Evolutionary conservation across 202 grass and related monocot species (phyloP).

Genomic region (Musa balbisiana): DNA sequence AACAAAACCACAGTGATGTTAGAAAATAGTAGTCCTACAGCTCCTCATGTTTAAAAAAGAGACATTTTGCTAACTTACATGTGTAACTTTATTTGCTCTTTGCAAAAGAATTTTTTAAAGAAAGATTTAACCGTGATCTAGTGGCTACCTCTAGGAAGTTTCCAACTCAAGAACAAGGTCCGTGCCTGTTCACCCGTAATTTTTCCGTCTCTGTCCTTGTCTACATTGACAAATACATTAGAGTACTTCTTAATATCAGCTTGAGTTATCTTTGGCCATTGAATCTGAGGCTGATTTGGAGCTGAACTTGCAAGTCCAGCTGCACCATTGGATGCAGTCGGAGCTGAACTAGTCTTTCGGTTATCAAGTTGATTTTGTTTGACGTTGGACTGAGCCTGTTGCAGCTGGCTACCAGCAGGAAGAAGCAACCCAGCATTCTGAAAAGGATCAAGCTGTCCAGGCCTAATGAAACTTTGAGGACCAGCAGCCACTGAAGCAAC

Average conservation of each 20-base stretch:
- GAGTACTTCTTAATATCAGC: conserved; percentile 94
- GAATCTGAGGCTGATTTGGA: conserved; percentile 15
- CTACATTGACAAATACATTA: conserved; percentile 84
- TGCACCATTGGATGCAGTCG: conserved; percentile 31
- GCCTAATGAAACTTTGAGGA: conserved; percentile 45
- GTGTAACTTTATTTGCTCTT: neutral
- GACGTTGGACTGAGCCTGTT: conserved; percentile 38
- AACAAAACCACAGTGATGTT: neutral
- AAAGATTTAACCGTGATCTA: neutral
- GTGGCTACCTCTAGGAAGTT: conserved; percentile 78
- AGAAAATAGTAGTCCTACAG: neutral
- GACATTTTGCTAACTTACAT: too few relatives aligned
- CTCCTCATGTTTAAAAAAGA: too few relatives aligned
- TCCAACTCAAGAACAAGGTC: conserved; percentile 95
- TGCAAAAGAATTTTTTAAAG: conserved; percentile 10
- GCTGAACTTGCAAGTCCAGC: conserved; percentile 40
- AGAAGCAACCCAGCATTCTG: conserved; percentile 31
- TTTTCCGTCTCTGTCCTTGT: conserved; percentile 92
- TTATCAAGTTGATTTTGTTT: conserved; percentile 24
- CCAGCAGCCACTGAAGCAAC: conserved; percentile 36
- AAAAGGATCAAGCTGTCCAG: conserved; percentile 52
- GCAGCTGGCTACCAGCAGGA: conserved; percentile 45
- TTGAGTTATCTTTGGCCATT: conserved; percentile 92
- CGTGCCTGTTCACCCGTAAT: conserved; percentile 89
- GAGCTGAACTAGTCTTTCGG: conserved; percentile 20